A percentile compares a stretch with the other conserved stretches of the same genome.
Conservation (phyloP, 257 asterid species). For the Scutellaria minor region DNA sequence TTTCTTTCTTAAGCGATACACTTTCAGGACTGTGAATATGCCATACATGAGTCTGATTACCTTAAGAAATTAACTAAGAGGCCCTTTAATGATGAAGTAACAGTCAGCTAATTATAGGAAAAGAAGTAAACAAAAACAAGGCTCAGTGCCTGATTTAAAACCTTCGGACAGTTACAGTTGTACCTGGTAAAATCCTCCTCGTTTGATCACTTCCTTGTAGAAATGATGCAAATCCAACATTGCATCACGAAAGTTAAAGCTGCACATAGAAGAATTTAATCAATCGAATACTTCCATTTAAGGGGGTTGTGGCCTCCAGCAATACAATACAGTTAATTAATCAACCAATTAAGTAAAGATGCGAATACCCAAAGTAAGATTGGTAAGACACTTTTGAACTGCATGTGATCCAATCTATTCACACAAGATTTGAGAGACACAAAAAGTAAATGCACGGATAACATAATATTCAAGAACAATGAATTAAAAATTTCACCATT, state of each 20-base stretch:
- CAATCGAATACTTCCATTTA: too few relatives aligned
- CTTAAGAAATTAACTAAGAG: not conserved
- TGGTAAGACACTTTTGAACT: not conserved
- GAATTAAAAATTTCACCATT: not conserved
- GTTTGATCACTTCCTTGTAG: slow-evolving; percentile 60
- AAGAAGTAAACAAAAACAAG: not conserved
- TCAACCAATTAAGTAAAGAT: not conserved
- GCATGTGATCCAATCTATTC: not conserved
- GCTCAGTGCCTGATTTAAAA: not conserved
- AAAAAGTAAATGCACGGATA: not conserved
- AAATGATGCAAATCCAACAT: slow-evolving; percentile 60
- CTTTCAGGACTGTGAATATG: not conserved
- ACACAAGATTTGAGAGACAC: not conserved
- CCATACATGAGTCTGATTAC: not conserved
- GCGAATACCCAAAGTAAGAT: not conserved
- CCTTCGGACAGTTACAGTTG: not conserved
- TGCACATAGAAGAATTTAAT: slow-evolving; percentile 34
- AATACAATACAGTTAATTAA: not conserved
- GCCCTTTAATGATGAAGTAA: not conserved
- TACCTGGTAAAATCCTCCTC: slow-evolving; percentile 78
- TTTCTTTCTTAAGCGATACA: slow-evolving; percentile 2
- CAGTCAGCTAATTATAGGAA: not conserved
- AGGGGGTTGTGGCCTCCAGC: too few relatives aligned
- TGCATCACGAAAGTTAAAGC: slow-evolving; percentile 64
- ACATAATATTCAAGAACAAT: not conserved